Percentiles rank a stretch among this genome's conserved stretches.
phyloP scores from a whole-genome alignment of 148 eudicot species.

The Rhododendron ferrugineum region DNA sequence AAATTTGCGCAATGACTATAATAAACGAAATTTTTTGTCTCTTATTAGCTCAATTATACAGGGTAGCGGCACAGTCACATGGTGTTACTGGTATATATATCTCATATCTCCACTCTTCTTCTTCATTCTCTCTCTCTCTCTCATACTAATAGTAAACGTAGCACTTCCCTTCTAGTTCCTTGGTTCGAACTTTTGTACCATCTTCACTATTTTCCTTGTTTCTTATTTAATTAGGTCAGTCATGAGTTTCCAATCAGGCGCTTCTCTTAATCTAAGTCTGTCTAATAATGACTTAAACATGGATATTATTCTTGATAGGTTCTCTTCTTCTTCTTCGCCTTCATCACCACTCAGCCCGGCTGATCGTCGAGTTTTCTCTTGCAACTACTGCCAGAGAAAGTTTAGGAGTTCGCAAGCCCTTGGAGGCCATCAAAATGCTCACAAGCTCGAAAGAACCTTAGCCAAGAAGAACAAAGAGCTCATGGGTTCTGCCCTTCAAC shows the following conservation, averaged over 20 bases:
- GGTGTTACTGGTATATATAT: not conserved
- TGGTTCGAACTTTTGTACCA: not conserved
- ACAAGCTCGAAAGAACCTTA: constrained; percentile 67
- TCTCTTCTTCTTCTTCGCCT: constrained; percentile 28
- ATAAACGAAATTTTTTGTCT: not conserved
- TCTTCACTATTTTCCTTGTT: not conserved
- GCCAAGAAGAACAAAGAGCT: constrained; percentile 57
- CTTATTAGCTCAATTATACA: not conserved
- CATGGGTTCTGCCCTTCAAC: constrained; percentile 14
- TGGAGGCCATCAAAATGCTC: constrained; percentile 88
- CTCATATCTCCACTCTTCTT: not conserved
- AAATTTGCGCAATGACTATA: not conserved
- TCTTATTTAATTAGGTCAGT: not conserved
- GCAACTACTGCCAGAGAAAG: constrained; percentile 65
- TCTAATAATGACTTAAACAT: constrained; percentile 28
- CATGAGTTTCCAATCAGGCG: constrained; percentile 45
- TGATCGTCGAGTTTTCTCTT: constrained; percentile 49
- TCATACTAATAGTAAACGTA: not conserved
- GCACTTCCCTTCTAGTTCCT: not conserved
- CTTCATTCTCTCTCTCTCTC: not conserved
- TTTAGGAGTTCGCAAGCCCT: constrained; percentile 74
- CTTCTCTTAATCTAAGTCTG: constrained; percentile 25
- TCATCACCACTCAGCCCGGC: constrained; percentile 26
- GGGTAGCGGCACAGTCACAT: not conserved
- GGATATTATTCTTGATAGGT: constrained; percentile 35